phyloP scores from a whole-genome alignment of 305 asterid species.

The Lippia alba region DNA sequence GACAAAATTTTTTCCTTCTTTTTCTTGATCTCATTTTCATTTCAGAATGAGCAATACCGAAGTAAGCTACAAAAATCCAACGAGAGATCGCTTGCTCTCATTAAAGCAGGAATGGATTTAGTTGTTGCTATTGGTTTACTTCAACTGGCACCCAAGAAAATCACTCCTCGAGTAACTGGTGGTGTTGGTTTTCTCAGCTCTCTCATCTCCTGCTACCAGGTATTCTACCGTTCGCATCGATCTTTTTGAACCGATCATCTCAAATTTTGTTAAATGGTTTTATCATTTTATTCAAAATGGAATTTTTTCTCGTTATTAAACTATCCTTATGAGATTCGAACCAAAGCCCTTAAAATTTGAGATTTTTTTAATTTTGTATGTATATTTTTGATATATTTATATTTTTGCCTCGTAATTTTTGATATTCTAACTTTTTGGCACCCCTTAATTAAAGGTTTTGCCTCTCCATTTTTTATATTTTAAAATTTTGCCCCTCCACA shows the following conservation, averaged over 20 bases:
- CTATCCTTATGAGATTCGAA: too few species aligned
- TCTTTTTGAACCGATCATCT: not conserved
- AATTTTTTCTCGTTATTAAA: too few species aligned
- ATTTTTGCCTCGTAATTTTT: too few species aligned
- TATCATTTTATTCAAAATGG: too few species aligned
- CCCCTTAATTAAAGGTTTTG: too few species aligned
- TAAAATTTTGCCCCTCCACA: too few species aligned
- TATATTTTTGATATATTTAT: too few species aligned
- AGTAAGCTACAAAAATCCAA: conserved; percentile 71
- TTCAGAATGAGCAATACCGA: conserved; percentile 68
- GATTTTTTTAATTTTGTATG: too few species aligned
- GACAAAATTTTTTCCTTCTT: conserved; percentile 3
- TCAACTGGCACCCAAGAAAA: conserved; percentile 89
- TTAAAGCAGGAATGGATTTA: conserved; percentile 85
- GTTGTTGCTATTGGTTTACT: conserved; percentile 96
- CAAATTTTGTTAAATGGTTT: too few species aligned
- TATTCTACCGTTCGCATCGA: conserved; percentile 19
- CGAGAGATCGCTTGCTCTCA: conserved; percentile 79
- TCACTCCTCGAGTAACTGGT: conserved; percentile 94
- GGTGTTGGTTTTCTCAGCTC: conserved; percentile 85
- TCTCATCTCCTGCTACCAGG: conserved; percentile 98
- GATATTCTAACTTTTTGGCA: too few species aligned
- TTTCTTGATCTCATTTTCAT: conserved; percentile 20
- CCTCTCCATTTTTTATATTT: too few species aligned
- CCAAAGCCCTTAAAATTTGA: too few species aligned